A percentile compares a stretch with the other conserved stretches of the same genome.
These are phyloP conservation scores for Schizothecium vesticola DNA, from an alignment of 495 filamentous ascomycete species.

Conservation along the genomic window DNA sequence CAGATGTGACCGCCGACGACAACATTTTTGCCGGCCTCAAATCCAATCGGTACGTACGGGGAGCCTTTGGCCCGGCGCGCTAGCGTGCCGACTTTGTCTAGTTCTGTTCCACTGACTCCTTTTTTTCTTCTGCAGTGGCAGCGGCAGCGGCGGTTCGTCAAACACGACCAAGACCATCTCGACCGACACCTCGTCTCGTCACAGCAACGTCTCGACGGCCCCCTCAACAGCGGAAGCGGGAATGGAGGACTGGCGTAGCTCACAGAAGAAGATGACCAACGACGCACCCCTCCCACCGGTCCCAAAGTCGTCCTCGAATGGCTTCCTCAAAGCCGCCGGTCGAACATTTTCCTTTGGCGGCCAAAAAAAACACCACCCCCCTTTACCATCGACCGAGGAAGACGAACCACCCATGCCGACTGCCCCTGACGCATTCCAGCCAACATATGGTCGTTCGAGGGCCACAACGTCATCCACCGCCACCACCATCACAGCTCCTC, in stretches of 20 bases:
- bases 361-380: conserved; percentile 44
- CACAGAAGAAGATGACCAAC: conserved; percentile 44
- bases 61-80: not conserved
- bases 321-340: conserved; percentile 59
- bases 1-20: conserved; percentile 42
- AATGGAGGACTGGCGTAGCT: conserved; percentile 46
- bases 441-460: conserved; percentile 35
- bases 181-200: conserved; percentile 61
- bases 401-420: conserved; percentile 31
- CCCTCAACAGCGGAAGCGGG: conserved; percentile 65
- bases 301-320: conserved; percentile 43
- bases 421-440: conserved; percentile 25
- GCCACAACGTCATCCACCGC: conserved; percentile 45
- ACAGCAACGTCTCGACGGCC: conserved; percentile 68
- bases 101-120: not conserved
- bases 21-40: conserved; percentile 54
- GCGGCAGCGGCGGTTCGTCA: conserved; percentile 62
- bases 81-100: not conserved
- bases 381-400: conserved; percentile 41
- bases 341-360: conserved; percentile 70
- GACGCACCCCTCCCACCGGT: conserved; percentile 56
- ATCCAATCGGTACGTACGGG: conserved; percentile 47
- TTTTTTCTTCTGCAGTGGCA: conserved; percentile 19
- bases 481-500: conserved; percentile 67
- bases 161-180: conserved; percentile 58